Percentiles rank a stretch among this genome's conserved stretches.
Conservation (phyloP, 805 yeast genomes). For the Lipomyces chichibuensis region DNA sequence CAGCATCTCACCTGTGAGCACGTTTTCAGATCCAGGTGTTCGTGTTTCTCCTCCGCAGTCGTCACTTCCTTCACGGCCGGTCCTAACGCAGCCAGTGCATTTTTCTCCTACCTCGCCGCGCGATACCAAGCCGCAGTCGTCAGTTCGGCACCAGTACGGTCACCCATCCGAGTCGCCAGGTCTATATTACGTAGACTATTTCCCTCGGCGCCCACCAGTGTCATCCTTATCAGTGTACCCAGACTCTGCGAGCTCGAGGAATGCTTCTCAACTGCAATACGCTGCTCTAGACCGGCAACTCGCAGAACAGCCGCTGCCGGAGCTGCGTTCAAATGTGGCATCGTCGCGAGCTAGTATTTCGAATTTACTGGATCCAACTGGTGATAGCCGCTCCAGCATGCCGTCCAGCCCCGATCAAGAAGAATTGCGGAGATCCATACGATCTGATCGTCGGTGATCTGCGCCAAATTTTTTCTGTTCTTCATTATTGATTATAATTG, state of each 20-base stretch:
- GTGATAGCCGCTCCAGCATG: conserved; percentile 5
- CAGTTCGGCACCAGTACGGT: conserved; percentile 5
- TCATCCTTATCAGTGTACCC: conserved; percentile 1
- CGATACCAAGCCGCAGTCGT: neutral
- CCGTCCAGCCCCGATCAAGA: neutral
- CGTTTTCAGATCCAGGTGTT: neutral
- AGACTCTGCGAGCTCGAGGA: neutral
- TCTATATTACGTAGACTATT: neutral
- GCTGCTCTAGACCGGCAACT: neutral
- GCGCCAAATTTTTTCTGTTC: too few relatives aligned
- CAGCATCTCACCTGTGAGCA: conserved; percentile 2
- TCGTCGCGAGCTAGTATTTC: conserved; percentile 20
- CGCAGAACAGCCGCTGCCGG: neutral
- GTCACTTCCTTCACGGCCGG: neutral
- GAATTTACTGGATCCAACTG: conserved; percentile 25
- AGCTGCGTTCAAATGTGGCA: neutral
- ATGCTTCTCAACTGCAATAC: neutral
- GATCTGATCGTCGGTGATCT: too few relatives aligned
- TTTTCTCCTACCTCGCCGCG: neutral
- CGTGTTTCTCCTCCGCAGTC: neutral
- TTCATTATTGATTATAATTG: neutral
- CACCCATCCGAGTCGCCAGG: neutral
- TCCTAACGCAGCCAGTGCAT: neutral
- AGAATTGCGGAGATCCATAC: too few relatives aligned
- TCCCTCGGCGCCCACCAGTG: neutral